Percentiles rank a stretch among this genome's conserved stretches.
phyloP scores from a whole-genome alignment of 805 yeast species.

The Candida oleophila region DNA sequence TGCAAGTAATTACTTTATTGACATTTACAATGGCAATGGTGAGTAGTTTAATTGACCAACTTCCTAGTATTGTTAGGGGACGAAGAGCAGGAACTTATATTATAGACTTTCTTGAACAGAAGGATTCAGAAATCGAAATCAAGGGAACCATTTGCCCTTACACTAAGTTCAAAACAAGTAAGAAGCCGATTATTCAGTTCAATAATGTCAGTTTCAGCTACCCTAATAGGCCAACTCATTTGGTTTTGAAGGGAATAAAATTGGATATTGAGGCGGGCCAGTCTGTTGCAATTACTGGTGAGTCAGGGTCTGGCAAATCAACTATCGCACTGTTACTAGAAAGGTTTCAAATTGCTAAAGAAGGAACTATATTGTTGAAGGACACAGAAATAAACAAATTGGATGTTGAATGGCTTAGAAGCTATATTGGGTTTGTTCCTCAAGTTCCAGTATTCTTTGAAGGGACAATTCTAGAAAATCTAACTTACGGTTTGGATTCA shows the following conservation, averaged over 20 bases:
- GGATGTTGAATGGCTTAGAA: constrained; percentile 49
- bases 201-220: constrained; percentile 50
- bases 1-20: constrained; percentile 70
- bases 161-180: not conserved
- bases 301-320: constrained; percentile 91
- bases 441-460: constrained; percentile 73
- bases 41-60: constrained; percentile 53
- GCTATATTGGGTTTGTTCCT: constrained; percentile 63
- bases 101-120: constrained; percentile 36
- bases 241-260: constrained; percentile 41
- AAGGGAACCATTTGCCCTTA: not conserved
- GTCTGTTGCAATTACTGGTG: constrained; percentile 72
- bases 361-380: constrained; percentile 43
- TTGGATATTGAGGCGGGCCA: constrained; percentile 46
- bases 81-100: constrained; percentile 64
- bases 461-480: constrained; percentile 71
- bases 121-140: constrained; percentile 33
- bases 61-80: constrained; percentile 83
- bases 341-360: constrained; percentile 46
- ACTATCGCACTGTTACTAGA: constrained; percentile 62
- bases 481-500: constrained; percentile 55
- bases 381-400: constrained; percentile 48
- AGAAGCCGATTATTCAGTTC: constrained; percentile 35
- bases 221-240: constrained; percentile 26
- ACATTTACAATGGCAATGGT: constrained; percentile 72